Base-by-base conservation (phyloP, 2,329 filamentous ascomycete species). In the Trichoderma sp. region DNA sequence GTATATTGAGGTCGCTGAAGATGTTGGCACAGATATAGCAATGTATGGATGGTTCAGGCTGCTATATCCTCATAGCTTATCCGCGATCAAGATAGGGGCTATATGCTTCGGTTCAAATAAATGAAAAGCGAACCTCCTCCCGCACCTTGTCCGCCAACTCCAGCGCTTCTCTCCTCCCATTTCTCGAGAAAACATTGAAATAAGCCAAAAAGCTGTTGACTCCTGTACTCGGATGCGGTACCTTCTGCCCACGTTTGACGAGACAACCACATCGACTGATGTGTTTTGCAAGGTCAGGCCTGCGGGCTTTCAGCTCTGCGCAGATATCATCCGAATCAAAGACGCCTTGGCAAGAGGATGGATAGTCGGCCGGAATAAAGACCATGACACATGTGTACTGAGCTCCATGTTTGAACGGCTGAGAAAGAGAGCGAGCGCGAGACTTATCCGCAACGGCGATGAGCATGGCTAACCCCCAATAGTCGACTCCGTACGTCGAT, bases 401-500 rank as follows among this genome's bases (percentile, higher is more conserved):
- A 33, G 63, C 64, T n/a, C 77, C 76, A 59, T 66, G 53, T 67
- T 67, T 69, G 56, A 77, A 79, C 1, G 77, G 76, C n/a, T 75
- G 66, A 6, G 77, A 59, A 21, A 79, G 74, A 6, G 75, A 50
- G 6, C 74, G 69, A 18, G 68, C 71, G 3, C 77, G 68, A 35
- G 60, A 50, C 21, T 38, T 29, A 41, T 79, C 77, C 8, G 74
- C 35, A 27, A 45, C 27, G 21, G 68, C 74, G 38, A 75, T 63
- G 50, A 73, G 68, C 35, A 67, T 53, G 29, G 68, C 68, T 29
- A 75, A 21, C 2, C 76, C 77, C 67, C 75, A 78, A 53, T 77
- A 76, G 65, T 78, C 75, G 35, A 79, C 69, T 3, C 78, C 78
- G 59, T 79, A 78, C 5, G 77, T 78, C 12, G 74, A 69, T 64